Evolutionary conservation across 306 rosid genomes (phyloP), one percentile per base, ranked within the genome.

Genomic region (Herpetospermum pedunculosum): DNA sequence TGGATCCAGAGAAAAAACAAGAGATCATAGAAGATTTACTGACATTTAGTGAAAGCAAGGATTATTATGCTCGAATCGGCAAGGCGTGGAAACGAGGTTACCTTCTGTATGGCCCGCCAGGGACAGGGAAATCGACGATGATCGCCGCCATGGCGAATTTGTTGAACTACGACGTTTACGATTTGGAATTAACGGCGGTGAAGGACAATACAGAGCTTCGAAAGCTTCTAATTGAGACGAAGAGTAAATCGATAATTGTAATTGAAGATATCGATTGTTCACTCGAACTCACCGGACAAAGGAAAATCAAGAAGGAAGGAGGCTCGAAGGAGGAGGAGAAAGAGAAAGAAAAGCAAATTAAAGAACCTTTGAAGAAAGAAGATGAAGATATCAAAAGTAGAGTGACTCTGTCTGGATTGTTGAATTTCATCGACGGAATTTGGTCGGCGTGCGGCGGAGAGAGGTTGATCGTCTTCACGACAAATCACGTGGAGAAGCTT

Each of bases 51-150:
- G n/a, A 65, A 43, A 21, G 72, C 30, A 65, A 65, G n/a, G 49
- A 40, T 41, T 65, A 37, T 41, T 65, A 65, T 2, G 50, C 72
- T 65, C 50, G 34, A 40, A 65, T 65, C 47, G 50, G 72, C 50
- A 65, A 65, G 32, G 49, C 49, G 4, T 65, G 72, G 72, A 65
- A 65, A 38, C 72, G 72, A 38, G 72, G 72, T 13, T 65, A 65
- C 72, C 72, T 65, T 65, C 72, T 65, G n/a, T 65, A 65, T 19
- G 72, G 72, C n/a, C 72, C 72, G 34, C 72, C 72, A 2, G 72
- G 72, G 50, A 65, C 72, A 50, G 72, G 72, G 32, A 65, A 65
- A 37, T 65, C 72, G 9, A 65, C 72, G 50, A 65, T 65, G 72
- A 65, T 65, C 4, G 50, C 50, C 34, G 72, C 72, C 32, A 65